Evolutionary conservation across 371 early-diverging fungal genomes (phyloP).

Genomic region (Funneliformis caledonium): DNA sequence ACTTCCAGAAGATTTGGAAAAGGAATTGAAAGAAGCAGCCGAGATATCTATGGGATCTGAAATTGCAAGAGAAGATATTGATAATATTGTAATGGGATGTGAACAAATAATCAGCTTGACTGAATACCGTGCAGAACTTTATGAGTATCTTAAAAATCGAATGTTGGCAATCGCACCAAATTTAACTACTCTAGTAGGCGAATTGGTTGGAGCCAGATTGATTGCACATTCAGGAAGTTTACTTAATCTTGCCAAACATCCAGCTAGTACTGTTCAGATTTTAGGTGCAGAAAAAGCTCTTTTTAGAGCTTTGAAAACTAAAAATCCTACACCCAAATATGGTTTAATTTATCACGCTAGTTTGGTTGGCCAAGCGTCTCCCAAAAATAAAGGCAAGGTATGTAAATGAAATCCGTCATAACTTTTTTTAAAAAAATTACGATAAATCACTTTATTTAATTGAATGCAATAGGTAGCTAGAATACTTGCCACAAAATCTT

Average conservation of each 20-base stretch:
- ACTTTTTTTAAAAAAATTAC: not conserved
- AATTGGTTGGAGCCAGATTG: slow-evolving; percentile 90
- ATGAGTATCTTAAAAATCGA: slow-evolving; percentile 87
- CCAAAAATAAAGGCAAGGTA: slow-evolving; percentile 88
- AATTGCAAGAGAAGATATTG: slow-evolving; percentile 87
- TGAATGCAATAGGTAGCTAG: slow-evolving; percentile 68
- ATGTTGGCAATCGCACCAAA: slow-evolving; percentile 94
- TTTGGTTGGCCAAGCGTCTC: slow-evolving; percentile 84
- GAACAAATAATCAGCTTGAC: slow-evolving; percentile 86
- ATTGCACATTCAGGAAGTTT: slow-evolving; percentile 93
- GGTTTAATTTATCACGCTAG: slow-evolving; percentile 95
- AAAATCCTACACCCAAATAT: slow-evolving; percentile 96
- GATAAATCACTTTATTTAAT: not conserved
- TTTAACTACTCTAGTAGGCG: slow-evolving; percentile 90
- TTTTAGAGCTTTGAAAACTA: slow-evolving; percentile 94
- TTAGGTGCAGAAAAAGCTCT: slow-evolving; percentile 98
- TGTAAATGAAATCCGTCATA: too few species aligned
- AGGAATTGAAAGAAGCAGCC: slow-evolving; percentile 87
- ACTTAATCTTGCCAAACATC: slow-evolving; percentile 89
- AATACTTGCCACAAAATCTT: slow-evolving; percentile 90
- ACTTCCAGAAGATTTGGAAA: slow-evolving; percentile 91
- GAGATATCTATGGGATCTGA: slow-evolving; percentile 96
- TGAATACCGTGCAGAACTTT: slow-evolving; percentile 86
- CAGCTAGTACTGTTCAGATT: slow-evolving; percentile 96
- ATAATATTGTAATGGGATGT: slow-evolving; percentile 81